Evolutionary conservation across 768 basidiomycete genomes (phyloP).

Genomic region (Dioszegia hungarica): DNA sequence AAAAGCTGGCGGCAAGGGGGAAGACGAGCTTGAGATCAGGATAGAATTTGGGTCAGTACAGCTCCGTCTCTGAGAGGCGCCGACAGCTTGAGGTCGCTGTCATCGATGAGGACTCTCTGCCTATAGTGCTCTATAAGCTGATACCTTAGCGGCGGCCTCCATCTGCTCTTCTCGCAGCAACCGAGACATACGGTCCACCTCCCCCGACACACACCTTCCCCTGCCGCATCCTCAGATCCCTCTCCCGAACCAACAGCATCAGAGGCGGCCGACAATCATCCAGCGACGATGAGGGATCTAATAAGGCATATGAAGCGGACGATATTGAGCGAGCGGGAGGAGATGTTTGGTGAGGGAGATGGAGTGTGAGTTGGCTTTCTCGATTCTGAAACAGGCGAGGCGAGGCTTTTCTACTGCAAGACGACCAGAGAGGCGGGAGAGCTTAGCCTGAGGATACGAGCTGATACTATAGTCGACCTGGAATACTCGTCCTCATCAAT

Average conservation of each 20-base stretch:
- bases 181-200: conserved; percentile 39
- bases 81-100: no score
- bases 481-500: conserved; percentile 93
- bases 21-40: conserved; percentile 40
- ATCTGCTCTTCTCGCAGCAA: conserved; percentile 42
- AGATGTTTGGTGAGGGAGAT: conserved; percentile 80
- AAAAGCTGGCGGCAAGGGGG: no score
- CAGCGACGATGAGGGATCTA: conserved; percentile 67
- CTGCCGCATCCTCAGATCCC: background rate
- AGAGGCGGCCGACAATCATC: conserved; percentile 17
- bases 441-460: background rate
- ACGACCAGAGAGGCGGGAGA: background rate
- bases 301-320: conserved; percentile 72
- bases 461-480: conserved; percentile 67
- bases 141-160: conserved; percentile 40
- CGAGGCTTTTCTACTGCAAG: background rate
- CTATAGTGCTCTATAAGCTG: no score
- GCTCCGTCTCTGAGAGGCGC: no score
- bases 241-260: background rate
- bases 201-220: conserved; percentile 19
- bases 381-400: no score
- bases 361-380: conserved; percentile 79
- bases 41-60: conserved; percentile 46
- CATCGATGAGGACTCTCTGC: no score
- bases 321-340: conserved; percentile 74